Conservation (phyloP, 2,329 filamentous ascomycete genomes). For the Penicillium aurantiogriseum region DNA sequence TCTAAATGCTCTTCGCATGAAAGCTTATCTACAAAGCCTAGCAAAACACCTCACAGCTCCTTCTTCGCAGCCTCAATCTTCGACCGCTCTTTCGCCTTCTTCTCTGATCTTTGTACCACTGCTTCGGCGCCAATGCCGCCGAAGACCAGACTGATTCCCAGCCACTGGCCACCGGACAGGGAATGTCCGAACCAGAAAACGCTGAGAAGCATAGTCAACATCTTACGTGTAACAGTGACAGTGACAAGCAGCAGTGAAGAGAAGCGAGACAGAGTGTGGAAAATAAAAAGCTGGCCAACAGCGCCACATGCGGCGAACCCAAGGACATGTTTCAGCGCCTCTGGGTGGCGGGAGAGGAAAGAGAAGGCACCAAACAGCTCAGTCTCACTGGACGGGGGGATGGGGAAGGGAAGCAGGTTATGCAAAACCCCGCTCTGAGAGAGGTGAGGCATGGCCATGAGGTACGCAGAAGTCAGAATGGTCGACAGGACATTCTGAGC, state of each 20-base stretch:
- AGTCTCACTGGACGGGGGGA: constrained; percentile 58
- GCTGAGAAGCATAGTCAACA: constrained; percentile 97
- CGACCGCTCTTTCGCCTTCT: constrained; percentile 71
- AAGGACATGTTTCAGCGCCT: constrained; percentile 81
- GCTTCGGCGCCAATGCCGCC: constrained; percentile 92
- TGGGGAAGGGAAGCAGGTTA: constrained; percentile 65
- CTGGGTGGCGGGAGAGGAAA: constrained; percentile 77
- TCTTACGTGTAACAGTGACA: constrained; percentile 95
- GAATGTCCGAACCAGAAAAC: constrained; percentile 92
- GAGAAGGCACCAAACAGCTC: constrained; percentile 76
- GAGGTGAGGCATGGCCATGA: constrained; percentile 77
- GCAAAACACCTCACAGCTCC: constrained; percentile 19
- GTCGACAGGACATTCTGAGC: constrained; percentile 90
- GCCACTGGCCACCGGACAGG: constrained; percentile 84
- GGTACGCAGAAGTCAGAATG: constrained; percentile 70
- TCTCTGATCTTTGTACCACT: constrained; percentile 75
- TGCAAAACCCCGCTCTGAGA: constrained; percentile 64
- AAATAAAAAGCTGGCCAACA: constrained; percentile 94
- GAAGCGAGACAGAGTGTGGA: constrained; percentile 91
- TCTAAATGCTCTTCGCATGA: background rate
- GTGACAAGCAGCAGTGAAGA: constrained; percentile 90
- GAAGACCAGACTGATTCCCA: constrained; percentile 89
- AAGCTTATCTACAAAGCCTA: background rate
- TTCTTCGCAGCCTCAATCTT: constrained; percentile 47
- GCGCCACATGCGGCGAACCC: constrained; percentile 89